Conservation (phyloP, 2,329 filamentous ascomycete genomes). For the Hypoxylon sp. region DNA sequence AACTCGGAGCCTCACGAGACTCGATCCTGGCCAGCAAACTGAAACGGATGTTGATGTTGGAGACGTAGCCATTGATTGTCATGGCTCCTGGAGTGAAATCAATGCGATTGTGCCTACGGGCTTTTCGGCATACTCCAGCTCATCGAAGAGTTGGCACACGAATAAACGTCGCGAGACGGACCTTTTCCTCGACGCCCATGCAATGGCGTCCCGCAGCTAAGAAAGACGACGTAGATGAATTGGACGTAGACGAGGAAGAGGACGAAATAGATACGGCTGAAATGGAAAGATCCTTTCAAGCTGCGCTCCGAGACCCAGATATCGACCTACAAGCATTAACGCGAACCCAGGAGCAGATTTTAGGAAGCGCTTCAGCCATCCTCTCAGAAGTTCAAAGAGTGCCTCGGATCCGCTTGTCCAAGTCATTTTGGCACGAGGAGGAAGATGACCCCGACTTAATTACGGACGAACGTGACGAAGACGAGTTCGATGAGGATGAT, state of each 20-base stretch:
- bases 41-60: conserved; percentile 34
- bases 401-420: conserved; percentile 7
- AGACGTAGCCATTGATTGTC: conserved; percentile 45
- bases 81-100: conserved; percentile 62
- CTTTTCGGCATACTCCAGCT: conserved; percentile 51
- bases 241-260: conserved; percentile 39
- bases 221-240: conserved; percentile 45
- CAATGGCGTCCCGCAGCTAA: conserved; percentile 42
- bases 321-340: conserved; percentile 26
- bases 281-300: conserved; percentile 21
- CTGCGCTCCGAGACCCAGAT: background rate
- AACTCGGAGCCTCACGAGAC: background rate
- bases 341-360: conserved; percentile 34
- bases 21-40: conserved; percentile 19
- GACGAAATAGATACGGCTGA: conserved; percentile 27
- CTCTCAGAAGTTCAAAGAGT: conserved; percentile 13
- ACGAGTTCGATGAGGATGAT: conserved; percentile 83
- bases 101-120: conserved; percentile 59
- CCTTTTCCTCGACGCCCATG: conserved; percentile 52
- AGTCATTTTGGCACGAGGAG: conserved; percentile 51
- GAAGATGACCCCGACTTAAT: conserved; percentile 52
- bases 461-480: conserved; percentile 52
- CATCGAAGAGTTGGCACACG: conserved; percentile 42
- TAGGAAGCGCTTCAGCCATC: conserved; percentile 12
- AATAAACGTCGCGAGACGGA: conserved; percentile 47